Base-by-base conservation (phyloP, 2,329 filamentous ascomycete species). In the Tolypocladium nubicola region DNA sequence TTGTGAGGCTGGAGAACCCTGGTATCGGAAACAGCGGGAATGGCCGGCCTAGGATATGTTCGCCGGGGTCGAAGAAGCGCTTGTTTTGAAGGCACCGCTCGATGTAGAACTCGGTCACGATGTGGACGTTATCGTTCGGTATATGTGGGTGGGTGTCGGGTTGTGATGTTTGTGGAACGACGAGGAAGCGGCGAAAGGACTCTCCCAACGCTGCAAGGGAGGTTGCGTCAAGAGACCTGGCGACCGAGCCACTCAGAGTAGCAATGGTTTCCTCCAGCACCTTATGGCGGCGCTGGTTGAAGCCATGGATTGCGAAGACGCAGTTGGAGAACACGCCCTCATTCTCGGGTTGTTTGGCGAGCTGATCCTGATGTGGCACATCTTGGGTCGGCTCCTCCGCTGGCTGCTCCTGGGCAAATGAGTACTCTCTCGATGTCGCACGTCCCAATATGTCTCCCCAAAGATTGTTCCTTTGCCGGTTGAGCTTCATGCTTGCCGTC, bases 51-150 rank as follows among this genome's bases (percentile, higher is more conserved):
- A 95, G 80, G 45, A 89, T 79, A 30, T 94, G 85, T 5, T 82
- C 77, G 55, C 78, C 75, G 6, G 91, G 90, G 37, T 87, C 76
- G 52, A 90, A 78, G 63, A 93, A 82, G 33, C 74, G 75, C 70
- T 89, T 94, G 61, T 83, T 83, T 68, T 92, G 85, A 43, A 99
- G 76, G 68, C 93, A 97, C 53, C 85, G 84, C 73, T 99, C 94
- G 55, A 99, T 79, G 81, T 93, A 99, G 79, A 94, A 95, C 67
- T 96, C 91, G 13, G 91, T 97, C 38, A 96, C 85, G 49, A 81
- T 68, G 54, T 77, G 68, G 9, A 82, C 66, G 35, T 70, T 61
- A 23, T 73, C 74, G 52, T 74, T 69, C 5, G 66, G 64, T 10
- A 67, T 58, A 10, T 62, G 64, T 10, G 72, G 80, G 52, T 79